Conservation (phyloP, 73 alveolate genomes). For the Symbiodinium natans region DNA sequence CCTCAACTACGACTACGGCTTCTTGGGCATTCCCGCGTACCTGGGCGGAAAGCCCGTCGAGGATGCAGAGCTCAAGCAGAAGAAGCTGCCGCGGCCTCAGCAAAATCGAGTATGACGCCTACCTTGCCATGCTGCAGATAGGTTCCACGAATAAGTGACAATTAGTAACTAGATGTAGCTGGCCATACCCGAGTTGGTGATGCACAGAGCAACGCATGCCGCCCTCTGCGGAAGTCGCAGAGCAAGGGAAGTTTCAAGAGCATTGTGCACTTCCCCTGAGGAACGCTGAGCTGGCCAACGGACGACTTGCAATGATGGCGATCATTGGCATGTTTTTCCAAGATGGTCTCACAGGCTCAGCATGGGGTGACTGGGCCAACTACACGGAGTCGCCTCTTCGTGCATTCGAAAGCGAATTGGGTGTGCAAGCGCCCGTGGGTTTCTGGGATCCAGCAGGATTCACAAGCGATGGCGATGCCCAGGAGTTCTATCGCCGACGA, state of each 20-base stretch:
- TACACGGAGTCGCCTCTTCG: background rate
- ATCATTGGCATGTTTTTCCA: background rate
- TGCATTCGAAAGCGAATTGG: background rate
- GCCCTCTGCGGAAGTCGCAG: no score
- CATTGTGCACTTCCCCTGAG: background rate
- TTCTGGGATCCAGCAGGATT: no score
- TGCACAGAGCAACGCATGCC: no score
- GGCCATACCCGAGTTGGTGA: no score
- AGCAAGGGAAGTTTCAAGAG: no score
- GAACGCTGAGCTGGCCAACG: background rate
- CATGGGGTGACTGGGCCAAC: background rate
- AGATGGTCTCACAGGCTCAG: background rate
- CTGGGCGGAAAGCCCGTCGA: constrained; percentile 34
- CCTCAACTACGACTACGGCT: constrained; percentile 35
- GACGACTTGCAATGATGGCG: background rate
- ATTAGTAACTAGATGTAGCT: no score
- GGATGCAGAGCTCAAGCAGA: constrained; percentile 12
- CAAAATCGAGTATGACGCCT: no score
- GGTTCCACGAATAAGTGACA: no score
- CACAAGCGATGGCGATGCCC: constrained; percentile 29
- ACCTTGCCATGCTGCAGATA: no score
- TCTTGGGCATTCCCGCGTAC: constrained; percentile 36
- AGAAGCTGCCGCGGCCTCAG: constrained; percentile 20
- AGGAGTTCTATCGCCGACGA: no score
- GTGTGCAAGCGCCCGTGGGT: background rate